Percentiles rank a stretch among this genome's conserved stretches.
phyloP scores from a whole-genome alignment of 345 rosid species.

The Limnanthes douglasii region DNA sequence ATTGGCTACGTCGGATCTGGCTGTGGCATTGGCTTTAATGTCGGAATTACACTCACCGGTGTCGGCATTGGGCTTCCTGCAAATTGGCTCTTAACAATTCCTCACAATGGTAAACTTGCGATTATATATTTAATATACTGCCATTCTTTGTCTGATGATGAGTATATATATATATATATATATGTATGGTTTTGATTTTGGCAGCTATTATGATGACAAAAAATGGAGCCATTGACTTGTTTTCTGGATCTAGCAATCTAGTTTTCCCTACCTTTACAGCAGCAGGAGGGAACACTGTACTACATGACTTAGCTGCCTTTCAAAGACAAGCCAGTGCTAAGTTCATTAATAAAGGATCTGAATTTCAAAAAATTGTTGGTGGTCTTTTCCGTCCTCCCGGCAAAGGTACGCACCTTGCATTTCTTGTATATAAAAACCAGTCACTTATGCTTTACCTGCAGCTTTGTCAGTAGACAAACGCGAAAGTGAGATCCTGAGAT shows the following conservation, averaged over 20 bases:
- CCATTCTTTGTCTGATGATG: neutral
- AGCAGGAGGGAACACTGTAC: conserved; percentile 26
- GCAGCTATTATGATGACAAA: conserved; percentile 34
- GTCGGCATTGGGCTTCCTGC: conserved; percentile 87
- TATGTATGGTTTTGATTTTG: neutral
- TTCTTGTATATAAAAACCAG: no score
- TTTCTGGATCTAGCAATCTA: conserved; percentile 16
- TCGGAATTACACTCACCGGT: conserved; percentile 76
- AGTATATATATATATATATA: neutral
- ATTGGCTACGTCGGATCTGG: conserved; percentile 88
- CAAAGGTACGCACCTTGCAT: no score
- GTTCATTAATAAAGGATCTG: no score
- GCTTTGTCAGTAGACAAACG: no score
- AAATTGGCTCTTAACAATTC: conserved; percentile 34
- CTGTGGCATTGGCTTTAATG: conserved; percentile 81
- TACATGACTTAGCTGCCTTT: conserved; percentile 21
- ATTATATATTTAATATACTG: neutral
- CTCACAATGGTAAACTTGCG: conserved; percentile 41
- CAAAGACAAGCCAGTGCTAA: conserved; percentile 37
- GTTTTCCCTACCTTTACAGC: conserved; percentile 9
- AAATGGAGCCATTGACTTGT: conserved; percentile 23
- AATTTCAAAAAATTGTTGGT: no score
- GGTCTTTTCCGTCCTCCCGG: no score
- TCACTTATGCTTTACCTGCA: no score
- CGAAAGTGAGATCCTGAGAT: no score